These are phyloP conservation scores for Salix exigua DNA, from an alignment of 345 rosid species.

Conservation along the genomic window DNA sequence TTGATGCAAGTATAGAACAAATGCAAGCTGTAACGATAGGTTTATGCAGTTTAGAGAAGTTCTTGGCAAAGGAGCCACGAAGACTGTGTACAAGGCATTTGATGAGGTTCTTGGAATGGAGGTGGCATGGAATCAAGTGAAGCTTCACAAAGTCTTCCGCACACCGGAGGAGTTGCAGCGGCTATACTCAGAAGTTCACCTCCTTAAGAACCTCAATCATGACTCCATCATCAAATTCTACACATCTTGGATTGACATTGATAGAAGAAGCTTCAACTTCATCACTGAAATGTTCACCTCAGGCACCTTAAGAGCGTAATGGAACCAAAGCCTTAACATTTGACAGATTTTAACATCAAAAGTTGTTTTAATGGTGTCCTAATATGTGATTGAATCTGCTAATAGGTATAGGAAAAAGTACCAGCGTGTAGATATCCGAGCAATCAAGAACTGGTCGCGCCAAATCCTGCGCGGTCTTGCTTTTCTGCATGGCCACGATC, in stretches of 20 bases:
- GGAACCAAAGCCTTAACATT: not conserved
- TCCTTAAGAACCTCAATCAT: slow-evolving; percentile 31
- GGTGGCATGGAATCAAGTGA: slow-evolving; percentile 36
- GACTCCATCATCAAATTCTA: slow-evolving; percentile 27
- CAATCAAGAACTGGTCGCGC: slow-evolving; percentile 84
- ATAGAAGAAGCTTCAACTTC: slow-evolving; percentile 60
- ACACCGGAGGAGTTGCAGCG: slow-evolving; percentile 28
- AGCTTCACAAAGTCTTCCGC: slow-evolving; percentile 16
- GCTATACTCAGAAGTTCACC: slow-evolving; percentile 29
- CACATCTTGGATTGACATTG: slow-evolving; percentile 52
- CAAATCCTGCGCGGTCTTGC: slow-evolving; percentile 77
- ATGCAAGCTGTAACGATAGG: not conserved
- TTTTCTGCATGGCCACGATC: slow-evolving; percentile 71
- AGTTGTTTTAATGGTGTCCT: not conserved
- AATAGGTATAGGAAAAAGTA: slow-evolving; percentile 70
- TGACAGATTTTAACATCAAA: not conserved
- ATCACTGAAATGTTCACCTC: slow-evolving; percentile 86
- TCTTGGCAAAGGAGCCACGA: slow-evolving; percentile 35
- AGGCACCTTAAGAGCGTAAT: slow-evolving; percentile 50
- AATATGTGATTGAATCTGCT: slow-evolving; percentile 2
- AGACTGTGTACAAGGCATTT: slow-evolving; percentile 29
- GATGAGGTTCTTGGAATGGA: slow-evolving; percentile 33
- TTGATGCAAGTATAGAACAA: not conserved
- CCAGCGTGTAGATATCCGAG: slow-evolving; percentile 56
- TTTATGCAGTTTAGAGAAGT: slow-evolving; percentile 24